Evolutionary conservation across 2,329 filamentous ascomycete species (phyloP).

Genomic region (Stachybotrys chartarum): DNA sequence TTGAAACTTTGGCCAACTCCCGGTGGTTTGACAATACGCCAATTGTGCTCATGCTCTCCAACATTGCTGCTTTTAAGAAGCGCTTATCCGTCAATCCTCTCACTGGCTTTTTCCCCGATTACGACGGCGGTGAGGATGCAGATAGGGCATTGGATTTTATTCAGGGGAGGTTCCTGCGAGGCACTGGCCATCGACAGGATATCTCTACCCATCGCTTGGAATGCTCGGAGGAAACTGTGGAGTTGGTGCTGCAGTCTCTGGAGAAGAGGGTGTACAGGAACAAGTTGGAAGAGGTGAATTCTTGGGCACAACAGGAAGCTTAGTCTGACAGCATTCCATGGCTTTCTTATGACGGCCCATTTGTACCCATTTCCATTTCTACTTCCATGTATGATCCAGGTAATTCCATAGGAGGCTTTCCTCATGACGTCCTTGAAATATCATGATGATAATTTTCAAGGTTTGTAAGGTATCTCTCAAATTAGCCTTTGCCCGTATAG

Average conservation of each 20-base stretch:
- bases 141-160: not conserved
- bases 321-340: too few species aligned
- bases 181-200: not conserved
- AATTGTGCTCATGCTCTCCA: not conserved
- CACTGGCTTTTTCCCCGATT: not conserved
- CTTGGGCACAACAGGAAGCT: too few species aligned
- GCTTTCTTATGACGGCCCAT: too few species aligned
- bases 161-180: not conserved
- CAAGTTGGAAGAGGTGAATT: not conserved
- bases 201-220: not conserved
- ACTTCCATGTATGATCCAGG: too few species aligned
- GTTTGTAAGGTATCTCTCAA: too few species aligned
- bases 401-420: too few species aligned
- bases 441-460: too few species aligned
- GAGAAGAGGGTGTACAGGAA: not conserved
- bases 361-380: too few species aligned
- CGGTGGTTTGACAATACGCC: not conserved
- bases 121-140: not conserved
- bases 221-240: not conserved
- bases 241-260: not conserved
- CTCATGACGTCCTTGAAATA: too few species aligned
- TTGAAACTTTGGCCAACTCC: not conserved
- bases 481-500: too few species aligned
- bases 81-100: not conserved
- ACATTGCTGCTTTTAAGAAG: not conserved